phyloP scores from a whole-genome alignment of 73 alveolate species.

The Uronychia binucleata region DNA sequence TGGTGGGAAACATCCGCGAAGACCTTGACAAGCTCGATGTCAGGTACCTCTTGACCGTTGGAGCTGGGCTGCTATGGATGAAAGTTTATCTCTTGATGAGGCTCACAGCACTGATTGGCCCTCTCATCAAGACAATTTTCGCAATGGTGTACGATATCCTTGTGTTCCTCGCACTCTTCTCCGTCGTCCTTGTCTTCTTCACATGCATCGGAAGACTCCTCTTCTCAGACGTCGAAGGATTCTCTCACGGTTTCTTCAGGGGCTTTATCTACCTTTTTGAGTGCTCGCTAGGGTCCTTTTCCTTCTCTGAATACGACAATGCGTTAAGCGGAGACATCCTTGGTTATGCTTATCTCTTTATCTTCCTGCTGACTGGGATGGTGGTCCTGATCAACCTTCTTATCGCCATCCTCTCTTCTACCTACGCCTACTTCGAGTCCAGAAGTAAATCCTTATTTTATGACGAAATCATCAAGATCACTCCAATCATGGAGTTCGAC shows the following conservation, averaged over 20 bases:
- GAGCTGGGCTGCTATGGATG: background rate
- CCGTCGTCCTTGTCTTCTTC: background rate
- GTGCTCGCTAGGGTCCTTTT: background rate
- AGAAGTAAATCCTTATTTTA: background rate
- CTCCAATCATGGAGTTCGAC: background rate
- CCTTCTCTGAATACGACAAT: background rate
- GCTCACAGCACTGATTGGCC: constrained; percentile 5
- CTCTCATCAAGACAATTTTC: background rate
- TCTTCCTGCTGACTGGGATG: background rate
- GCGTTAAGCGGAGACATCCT: background rate
- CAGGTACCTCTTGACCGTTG: background rate
- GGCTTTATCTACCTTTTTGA: background rate
- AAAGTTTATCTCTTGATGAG: constrained; percentile 5
- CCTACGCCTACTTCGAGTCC: background rate
- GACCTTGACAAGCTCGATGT: background rate
- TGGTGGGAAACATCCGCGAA: background rate
- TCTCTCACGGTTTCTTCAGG: background rate
- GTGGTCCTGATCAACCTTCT: background rate
- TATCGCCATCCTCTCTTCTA: background rate
- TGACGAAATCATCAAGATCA: constrained; percentile 2
- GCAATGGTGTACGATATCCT: constrained; percentile 1
- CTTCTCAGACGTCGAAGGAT: constrained; percentile 1
- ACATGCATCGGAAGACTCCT: constrained; percentile 5
- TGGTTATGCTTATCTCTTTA: background rate
- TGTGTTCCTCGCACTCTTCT: background rate